Evolutionary conservation across 2,329 filamentous ascomycete genomes (phyloP).

Genomic region (Claviceps maximensis): DNA sequence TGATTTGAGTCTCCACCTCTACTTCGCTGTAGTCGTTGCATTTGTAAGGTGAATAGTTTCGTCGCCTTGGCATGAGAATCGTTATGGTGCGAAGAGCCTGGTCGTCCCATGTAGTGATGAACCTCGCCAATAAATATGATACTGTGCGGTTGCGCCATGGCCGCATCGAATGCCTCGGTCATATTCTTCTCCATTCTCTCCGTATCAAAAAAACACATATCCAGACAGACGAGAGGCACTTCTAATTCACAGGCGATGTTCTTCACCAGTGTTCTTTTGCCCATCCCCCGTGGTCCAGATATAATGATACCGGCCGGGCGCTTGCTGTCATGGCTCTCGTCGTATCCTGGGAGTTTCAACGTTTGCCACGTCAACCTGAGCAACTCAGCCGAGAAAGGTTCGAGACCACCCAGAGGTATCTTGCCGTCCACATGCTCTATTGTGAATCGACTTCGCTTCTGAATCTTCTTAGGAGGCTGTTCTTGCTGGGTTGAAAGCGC

Average conservation of each 20-base stretch:
- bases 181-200: slow-evolving; percentile 27
- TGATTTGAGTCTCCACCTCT: slow-evolving; percentile 65
- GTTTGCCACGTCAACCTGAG: slow-evolving; percentile 5
- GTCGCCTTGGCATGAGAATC: slow-evolving; percentile 87
- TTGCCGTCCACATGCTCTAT: slow-evolving; percentile 15
- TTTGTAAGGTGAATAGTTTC: slow-evolving; percentile 69
- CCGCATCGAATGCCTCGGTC: slow-evolving; percentile 50
- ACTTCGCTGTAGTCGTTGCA: slow-evolving; percentile 62
- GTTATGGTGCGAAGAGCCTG: slow-evolving; percentile 62
- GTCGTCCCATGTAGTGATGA: slow-evolving; percentile 69
- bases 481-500: slow-evolving; percentile 13
- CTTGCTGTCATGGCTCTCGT: slow-evolving; percentile 8
- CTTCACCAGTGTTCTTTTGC: slow-evolving; percentile 66
- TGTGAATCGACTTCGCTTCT: slow-evolving; percentile 18
- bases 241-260: slow-evolving; percentile 59
- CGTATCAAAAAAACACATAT: slow-evolving; percentile 21
- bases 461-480: slow-evolving; percentile 16
- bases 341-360: slow-evolving; percentile 13
- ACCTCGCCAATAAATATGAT: slow-evolving; percentile 88
- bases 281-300: slow-evolving; percentile 68
- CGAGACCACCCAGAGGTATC: slow-evolving; percentile 18
- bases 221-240: slow-evolving; percentile 55
- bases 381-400: slow-evolving; percentile 13
- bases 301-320: slow-evolving; percentile 47
- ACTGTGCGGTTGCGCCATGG: slow-evolving; percentile 72